Conservation (phyloP, 495 filamentous ascomycete species). For the Neurospora intermedia region DNA sequence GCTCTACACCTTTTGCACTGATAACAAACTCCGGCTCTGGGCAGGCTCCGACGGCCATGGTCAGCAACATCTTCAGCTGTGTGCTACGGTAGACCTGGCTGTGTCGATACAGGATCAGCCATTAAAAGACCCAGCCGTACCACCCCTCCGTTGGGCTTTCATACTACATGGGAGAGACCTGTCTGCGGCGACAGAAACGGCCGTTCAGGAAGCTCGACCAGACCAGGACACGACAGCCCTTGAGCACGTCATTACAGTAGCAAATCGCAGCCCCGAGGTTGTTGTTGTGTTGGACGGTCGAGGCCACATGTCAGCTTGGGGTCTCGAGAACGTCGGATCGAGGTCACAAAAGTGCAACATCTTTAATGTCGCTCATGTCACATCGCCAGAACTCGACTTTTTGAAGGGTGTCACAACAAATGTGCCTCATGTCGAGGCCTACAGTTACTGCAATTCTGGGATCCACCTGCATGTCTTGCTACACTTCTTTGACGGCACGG, state of each 20-base stretch:
- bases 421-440: conserved; percentile 54
- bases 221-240: conserved; percentile 54
- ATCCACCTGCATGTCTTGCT: conserved; percentile 65
- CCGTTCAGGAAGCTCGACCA: conserved; percentile 46
- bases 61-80: conserved; percentile 60
- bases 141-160: conserved; percentile 57
- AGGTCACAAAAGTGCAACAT: conserved; percentile 57
- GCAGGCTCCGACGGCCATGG: conserved; percentile 63
- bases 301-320: conserved; percentile 91
- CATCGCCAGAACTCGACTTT: conserved; percentile 55
- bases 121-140: conserved; percentile 11
- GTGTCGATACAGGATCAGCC: conserved; percentile 57
- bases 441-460: conserved; percentile 56
- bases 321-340: conserved; percentile 76
- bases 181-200: conserved; percentile 60
- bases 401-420: conserved; percentile 29
- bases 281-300: conserved; percentile 74
- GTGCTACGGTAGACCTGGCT: conserved; percentile 72
- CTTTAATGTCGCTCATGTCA: conserved; percentile 79
- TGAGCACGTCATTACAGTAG: conserved; percentile 77
- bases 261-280: conserved; percentile 76
- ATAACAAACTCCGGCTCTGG: conserved; percentile 78
- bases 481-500: conserved; percentile 77
- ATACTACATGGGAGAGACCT: conserved; percentile 81
- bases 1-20: conserved; percentile 86